Conservation (phyloP, 139 green algal species). For the Protoeuglena noctilucae region DNA sequence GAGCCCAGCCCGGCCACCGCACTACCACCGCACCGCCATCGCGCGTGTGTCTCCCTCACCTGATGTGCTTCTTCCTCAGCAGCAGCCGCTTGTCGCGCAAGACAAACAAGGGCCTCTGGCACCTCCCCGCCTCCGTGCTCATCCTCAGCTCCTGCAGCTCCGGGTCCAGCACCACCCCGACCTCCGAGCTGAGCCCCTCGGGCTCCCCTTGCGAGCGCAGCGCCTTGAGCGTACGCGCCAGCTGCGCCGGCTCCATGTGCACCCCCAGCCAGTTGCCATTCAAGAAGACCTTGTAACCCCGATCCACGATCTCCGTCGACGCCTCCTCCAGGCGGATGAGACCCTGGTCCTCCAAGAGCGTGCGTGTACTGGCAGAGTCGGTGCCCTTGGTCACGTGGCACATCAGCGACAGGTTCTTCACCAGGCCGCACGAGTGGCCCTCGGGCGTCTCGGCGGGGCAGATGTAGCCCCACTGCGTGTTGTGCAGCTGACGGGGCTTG, state of each 20-base stretch:
- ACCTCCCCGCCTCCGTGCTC: slow-evolving; percentile 71
- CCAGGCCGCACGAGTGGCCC: slow-evolving; percentile 80
- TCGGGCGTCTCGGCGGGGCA: slow-evolving; percentile 93
- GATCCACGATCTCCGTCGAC: slow-evolving; percentile 18
- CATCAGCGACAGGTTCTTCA: slow-evolving; percentile 99
- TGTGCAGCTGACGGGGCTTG: slow-evolving; percentile 98
- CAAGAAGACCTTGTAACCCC: slow-evolving; percentile 63
- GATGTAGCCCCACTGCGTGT: slow-evolving; percentile 96
- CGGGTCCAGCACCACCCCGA: slow-evolving; percentile 69
- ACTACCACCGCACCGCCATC: not conserved
- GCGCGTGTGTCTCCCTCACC: no score
- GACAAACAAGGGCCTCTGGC: slow-evolving; percentile 80
- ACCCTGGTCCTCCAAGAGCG: slow-evolving; percentile 23
- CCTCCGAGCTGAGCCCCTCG: slow-evolving; percentile 37
- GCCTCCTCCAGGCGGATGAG: slow-evolving; percentile 18
- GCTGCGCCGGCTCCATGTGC: no score
- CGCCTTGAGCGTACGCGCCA: no score
- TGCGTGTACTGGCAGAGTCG: slow-evolving; percentile 37
- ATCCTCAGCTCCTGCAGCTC: slow-evolving; percentile 57
- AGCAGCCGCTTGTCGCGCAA: slow-evolving; percentile 63
- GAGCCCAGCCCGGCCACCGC: no score
- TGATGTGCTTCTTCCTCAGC: slow-evolving; percentile 60
- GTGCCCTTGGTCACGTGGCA: slow-evolving; percentile 65
- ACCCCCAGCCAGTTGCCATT: slow-evolving; percentile 79
- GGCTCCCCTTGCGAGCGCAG: no score